Conservation (phyloP, 805 yeast species). For the Pichia thaimueangensis region DNA sequence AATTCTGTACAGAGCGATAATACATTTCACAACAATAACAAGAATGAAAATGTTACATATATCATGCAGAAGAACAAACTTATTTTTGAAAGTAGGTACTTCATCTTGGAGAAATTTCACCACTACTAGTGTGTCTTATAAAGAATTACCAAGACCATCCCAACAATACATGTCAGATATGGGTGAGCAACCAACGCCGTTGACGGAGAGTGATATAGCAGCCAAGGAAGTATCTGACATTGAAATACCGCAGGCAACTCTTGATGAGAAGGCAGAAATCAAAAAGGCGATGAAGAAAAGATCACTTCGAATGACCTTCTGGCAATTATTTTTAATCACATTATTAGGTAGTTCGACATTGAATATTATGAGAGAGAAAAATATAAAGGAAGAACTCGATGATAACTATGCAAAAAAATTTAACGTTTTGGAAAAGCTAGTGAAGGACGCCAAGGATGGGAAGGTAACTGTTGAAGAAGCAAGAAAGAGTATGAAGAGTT, state of each 20-base stretch:
- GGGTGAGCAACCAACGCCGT: constrained; percentile 26
- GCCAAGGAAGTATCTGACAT: constrained; percentile 14
- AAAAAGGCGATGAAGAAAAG: constrained; percentile 22
- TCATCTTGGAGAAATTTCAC: not conserved
- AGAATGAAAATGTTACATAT: not conserved
- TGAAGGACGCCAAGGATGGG: constrained; percentile 18
- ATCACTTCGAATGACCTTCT: constrained; percentile 28
- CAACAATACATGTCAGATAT: constrained; percentile 20
- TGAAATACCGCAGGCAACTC: constrained; percentile 14
- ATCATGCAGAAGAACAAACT: no score
- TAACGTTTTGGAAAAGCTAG: constrained; percentile 26
- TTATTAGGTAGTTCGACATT: constrained; percentile 36
- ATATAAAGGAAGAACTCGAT: constrained; percentile 36
- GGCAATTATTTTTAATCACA: constrained; percentile 28
- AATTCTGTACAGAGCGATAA: no score
- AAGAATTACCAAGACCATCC: constrained; percentile 20
- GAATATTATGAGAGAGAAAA: constrained; percentile 40
- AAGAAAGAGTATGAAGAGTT: constrained; percentile 33
- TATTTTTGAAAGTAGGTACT: no score
- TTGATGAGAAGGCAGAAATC: constrained; percentile 18
- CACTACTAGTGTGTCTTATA: not conserved
- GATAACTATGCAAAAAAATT: constrained; percentile 36
- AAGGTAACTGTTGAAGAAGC: constrained; percentile 31
- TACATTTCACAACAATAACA: no score
- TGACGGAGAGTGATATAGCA: constrained; percentile 12